Conservation (phyloP, 305 asterid species). For the Solanum chacoense region DNA sequence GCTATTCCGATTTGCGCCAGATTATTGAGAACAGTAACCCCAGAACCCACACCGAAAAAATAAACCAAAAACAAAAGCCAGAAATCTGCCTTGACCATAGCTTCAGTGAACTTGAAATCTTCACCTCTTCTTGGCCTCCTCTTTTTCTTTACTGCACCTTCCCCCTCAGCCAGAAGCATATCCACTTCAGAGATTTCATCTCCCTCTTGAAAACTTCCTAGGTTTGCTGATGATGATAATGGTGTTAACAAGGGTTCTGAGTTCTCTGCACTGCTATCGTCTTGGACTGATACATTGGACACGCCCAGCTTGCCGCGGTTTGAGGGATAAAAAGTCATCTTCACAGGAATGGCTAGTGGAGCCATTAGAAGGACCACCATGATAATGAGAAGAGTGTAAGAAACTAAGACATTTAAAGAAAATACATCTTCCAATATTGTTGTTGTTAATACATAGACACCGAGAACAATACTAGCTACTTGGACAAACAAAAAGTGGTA, state of each 20-base stretch:
- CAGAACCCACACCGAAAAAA: conserved; percentile 64
- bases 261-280: conserved; percentile 7
- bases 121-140: conserved; percentile 59
- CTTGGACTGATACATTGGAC: not conserved
- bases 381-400: conserved; percentile 26
- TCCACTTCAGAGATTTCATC: conserved; percentile 33
- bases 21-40: conserved; percentile 70
- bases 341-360: conserved; percentile 60
- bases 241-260: conserved; percentile 34
- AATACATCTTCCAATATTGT: conserved; percentile 31
- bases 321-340: conserved; percentile 56
- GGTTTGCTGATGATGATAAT: conserved; percentile 25
- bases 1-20: conserved; percentile 66
- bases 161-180: conserved; percentile 54
- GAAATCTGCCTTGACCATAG: conserved; percentile 63
- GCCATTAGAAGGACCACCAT: conserved; percentile 58
- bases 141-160: conserved; percentile 41
- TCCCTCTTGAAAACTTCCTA: conserved; percentile 24
- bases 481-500: conserved; percentile 49
- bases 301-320: conserved; percentile 13
- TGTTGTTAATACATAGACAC: conserved; percentile 43
- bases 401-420: conserved; percentile 18
- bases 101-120: conserved; percentile 52
- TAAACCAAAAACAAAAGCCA: conserved; percentile 61
- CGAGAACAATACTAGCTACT: conserved; percentile 47